A percentile compares a stretch with the other conserved stretches of the same genome.
Evolutionary conservation across 2,329 filamentous ascomycete species (phyloP).

Genomic region (Lachnum nothofagi): DNA sequence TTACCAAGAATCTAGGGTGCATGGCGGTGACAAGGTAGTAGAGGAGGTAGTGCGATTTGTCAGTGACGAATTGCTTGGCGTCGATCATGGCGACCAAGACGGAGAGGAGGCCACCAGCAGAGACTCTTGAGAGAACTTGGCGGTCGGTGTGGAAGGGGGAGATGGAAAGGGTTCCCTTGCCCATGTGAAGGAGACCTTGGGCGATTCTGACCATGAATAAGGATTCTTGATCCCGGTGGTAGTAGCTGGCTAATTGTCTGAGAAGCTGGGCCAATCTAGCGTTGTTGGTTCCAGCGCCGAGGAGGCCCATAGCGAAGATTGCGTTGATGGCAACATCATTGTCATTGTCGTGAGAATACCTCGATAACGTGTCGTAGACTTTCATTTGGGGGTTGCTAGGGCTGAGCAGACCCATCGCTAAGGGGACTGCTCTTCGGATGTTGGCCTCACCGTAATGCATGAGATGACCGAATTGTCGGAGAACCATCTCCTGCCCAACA

Average conservation of each 20-base stretch:
- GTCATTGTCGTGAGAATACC: slow-evolving; percentile 98
- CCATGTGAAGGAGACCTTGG: slow-evolving; percentile 96
- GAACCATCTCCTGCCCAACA: slow-evolving; percentile 96
- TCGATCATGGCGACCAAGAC: slow-evolving; percentile 93
- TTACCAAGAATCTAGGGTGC: slow-evolving; percentile 93
- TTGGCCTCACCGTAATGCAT: slow-evolving; percentile 99
- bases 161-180: slow-evolving; percentile 92
- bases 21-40: slow-evolving; percentile 97
- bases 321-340: slow-evolving; percentile 97
- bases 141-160: slow-evolving; percentile 99
- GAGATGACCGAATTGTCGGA: slow-evolving; percentile 92
- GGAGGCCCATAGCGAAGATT: slow-evolving; percentile 97
- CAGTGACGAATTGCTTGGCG: slow-evolving; percentile 74
- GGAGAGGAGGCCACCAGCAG: slow-evolving; percentile 80
- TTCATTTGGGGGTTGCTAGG: slow-evolving; percentile 99
- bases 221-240: slow-evolving; percentile 91
- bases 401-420: slow-evolving; percentile 94
- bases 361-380: slow-evolving; percentile 94
- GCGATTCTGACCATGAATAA: slow-evolving; percentile 99
- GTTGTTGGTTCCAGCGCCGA: slow-evolving; percentile 96
- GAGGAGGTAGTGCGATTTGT: slow-evolving; percentile 78
- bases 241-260: slow-evolving; percentile 93
- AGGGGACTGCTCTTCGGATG: slow-evolving; percentile 89
- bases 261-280: slow-evolving; percentile 91
- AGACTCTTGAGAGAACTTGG: slow-evolving; percentile 87